Base-by-base conservation (phyloP, 2,329 filamentous ascomycete genomes). In the Tympanopsis confertula region DNA sequence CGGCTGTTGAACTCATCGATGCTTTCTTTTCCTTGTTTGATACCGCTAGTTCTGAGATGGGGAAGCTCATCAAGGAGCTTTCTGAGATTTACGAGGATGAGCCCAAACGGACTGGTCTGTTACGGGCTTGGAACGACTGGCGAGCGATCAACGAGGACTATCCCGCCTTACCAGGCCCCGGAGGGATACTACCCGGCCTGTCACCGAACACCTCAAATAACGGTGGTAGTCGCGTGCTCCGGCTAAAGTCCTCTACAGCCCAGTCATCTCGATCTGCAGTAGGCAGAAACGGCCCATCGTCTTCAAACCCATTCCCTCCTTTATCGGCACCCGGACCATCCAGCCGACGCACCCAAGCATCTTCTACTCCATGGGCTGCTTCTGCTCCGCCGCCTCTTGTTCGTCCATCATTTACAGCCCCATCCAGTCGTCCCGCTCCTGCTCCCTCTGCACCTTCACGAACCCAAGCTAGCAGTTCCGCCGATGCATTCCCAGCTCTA, bases 81-180 rank as follows among this genome's bases (percentile, higher is more conserved):
- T 84, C 89, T 4, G 89, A 96, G 38, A 76, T 98, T 10, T 96
- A 91, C 49, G 89, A 98, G 48, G 82, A 93, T 47, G 71, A 81
- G 36, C 54, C 58, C 14, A 94, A 94, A 54, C 77, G 77, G 1
- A 78, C 82, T 38, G 69, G 66, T 1, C 63, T 98, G 3, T 73
- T 87, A 19, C 82, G 82, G 49, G 86, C 88, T 1, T 95, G 89
- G 87, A 86, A 86, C 48, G 85, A 94, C 58, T 95, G 89, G 86
- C 85, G 86, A 35, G 87, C 87, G 26, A 91, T 94, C 60, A 93
- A 94, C 47, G 88, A 95, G 58, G 88, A 95, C 55, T 96, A 95
- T 48, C 89, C 89, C 1, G 86, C 84, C 2, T 66, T 96, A 1
- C 88, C 89, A 1, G 82, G 82, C 0, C 71, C 85, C 1, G 72